phyloP scores from a whole-genome alignment of 1,139 yeast genomes.

The Candida labiduridarum region DNA sequence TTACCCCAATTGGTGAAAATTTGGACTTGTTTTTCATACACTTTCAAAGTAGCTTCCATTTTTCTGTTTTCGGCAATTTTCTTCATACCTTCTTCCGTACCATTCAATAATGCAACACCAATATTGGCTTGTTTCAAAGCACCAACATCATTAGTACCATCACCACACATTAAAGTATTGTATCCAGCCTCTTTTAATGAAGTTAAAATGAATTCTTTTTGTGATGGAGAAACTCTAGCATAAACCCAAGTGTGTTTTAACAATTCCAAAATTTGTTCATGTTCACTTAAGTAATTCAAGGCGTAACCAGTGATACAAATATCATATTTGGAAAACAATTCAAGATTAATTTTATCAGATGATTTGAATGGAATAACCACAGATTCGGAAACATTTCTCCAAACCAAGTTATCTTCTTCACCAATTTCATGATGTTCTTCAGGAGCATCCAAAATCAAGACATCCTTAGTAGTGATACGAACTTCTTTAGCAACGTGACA shows the following conservation, averaged over 20 bases:
- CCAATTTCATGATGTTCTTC: conserved; percentile 61
- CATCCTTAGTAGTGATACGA: conserved; percentile 76
- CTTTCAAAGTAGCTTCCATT: conserved; percentile 61
- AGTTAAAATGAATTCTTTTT: conserved; percentile 87
- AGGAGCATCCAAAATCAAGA: conserved; percentile 84
- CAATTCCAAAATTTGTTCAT: conserved; percentile 67
- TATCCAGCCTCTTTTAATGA: conserved; percentile 87
- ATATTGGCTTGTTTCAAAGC: conserved; percentile 98
- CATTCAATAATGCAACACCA: conserved; percentile 95
- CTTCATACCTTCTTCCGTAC: conserved; percentile 93
- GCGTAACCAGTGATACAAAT: conserved; percentile 96
- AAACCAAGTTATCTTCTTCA: conserved; percentile 62
- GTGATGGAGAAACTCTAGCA: conserved; percentile 96
- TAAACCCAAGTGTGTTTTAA: conserved; percentile 94
- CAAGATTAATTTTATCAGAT: conserved; percentile 57
- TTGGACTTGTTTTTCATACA: conserved; percentile 84
- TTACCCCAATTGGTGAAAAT: conserved; percentile 80
- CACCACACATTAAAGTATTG: conserved; percentile 98
- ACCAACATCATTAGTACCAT: conserved; percentile 99
- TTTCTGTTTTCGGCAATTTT: conserved; percentile 83
- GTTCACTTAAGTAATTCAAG: conserved; percentile 61
- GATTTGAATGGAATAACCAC: conserved; percentile 69
- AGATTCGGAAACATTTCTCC: conserved; percentile 86
- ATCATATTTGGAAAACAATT: conserved; percentile 69
- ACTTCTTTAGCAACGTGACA: conserved; percentile 97